phyloP scores from a whole-genome alignment of 2,329 filamentous ascomycete genomes.

The Aureobasidium sp. region DNA sequence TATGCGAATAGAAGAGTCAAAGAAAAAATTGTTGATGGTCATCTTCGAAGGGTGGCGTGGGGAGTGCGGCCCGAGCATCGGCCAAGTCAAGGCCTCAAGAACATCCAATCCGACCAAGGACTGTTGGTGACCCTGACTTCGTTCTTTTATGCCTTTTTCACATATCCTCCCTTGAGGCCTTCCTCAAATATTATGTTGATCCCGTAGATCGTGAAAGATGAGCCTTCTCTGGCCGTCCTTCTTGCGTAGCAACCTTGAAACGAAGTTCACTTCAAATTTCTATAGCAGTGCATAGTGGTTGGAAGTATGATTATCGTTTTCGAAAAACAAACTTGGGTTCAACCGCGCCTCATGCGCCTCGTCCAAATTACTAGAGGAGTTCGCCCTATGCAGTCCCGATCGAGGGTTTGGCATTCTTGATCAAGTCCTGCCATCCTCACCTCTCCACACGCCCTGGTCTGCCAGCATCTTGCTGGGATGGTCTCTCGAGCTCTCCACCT shows the following conservation, averaged over 20 bases:
- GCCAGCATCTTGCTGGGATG: slow-evolving; percentile 14
- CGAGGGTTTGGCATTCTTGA: not conserved
- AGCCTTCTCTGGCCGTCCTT: too few species aligned
- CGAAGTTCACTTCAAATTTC: not conserved
- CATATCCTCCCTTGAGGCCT: not conserved
- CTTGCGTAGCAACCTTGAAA: too few species aligned
- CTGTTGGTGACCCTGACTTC: not conserved
- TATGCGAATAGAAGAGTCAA: not conserved
- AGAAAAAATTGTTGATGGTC: not conserved
- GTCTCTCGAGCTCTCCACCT: slow-evolving; percentile 19
- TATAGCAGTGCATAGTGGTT: not conserved
- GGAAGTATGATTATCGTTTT: not conserved
- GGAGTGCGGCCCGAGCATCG: not conserved
- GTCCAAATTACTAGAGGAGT: not conserved
- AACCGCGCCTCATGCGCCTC: not conserved
- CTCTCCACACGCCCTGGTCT: not conserved
- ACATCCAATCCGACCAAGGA: not conserved
- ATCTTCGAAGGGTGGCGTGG: not conserved
- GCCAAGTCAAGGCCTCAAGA: not conserved
- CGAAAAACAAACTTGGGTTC: not conserved
- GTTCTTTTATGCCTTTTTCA: not conserved
- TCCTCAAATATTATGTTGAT: too few species aligned
- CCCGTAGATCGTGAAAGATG: too few species aligned
- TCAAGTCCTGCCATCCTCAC: not conserved
- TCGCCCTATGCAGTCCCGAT: not conserved